Evolutionary conservation across 352 stramenopile genomes (phyloP).

Genomic region (Globisporangium polare): DNA sequence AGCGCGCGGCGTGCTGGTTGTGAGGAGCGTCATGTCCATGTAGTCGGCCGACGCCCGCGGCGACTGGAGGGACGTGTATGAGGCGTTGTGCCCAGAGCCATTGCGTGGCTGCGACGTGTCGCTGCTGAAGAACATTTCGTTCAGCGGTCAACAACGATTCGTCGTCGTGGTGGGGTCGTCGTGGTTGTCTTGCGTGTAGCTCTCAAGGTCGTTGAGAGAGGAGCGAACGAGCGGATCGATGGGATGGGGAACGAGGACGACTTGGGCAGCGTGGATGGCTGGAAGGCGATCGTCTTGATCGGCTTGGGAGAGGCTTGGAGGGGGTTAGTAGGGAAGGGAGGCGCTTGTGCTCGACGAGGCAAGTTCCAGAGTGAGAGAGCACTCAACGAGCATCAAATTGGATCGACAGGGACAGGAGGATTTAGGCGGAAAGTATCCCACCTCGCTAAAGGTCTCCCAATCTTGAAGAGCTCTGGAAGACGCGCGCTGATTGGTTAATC

Average conservation of each 20-base stretch:
- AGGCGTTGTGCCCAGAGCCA: slow-evolving; percentile 3
- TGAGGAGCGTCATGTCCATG: slow-evolving; percentile 13
- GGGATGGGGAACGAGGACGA: not conserved
- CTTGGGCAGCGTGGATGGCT: slow-evolving; percentile 6
- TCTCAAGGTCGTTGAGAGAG: too few relatives aligned
- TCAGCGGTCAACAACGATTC: not conserved
- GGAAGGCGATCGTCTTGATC: slow-evolving; percentile 2
- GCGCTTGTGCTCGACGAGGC: slow-evolving; percentile 15
- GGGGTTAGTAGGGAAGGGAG: not conserved
- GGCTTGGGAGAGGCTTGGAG: not conserved
- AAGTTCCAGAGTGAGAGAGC: slow-evolving; percentile 17
- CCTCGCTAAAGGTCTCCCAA: not conserved
- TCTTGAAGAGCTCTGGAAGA: slow-evolving; percentile 9
- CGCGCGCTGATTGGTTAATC: slow-evolving; percentile 10
- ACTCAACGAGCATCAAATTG: not conserved
- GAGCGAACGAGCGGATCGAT: too few relatives aligned
- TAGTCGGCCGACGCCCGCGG: slow-evolving; percentile 14
- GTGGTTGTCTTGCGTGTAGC: not conserved
- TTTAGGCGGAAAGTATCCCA: not conserved
- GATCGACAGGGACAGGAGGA: not conserved
- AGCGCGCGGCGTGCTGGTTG: slow-evolving; percentile 1
- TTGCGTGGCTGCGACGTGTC: slow-evolving; percentile 12
- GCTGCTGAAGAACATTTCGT: slow-evolving; percentile 11
- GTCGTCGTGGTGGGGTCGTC: not conserved
- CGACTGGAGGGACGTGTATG: slow-evolving; percentile 4